These are phyloP conservation scores for Aspergillus hancockii DNA, from an alignment of 495 filamentous ascomycete species.

Conservation along the genomic window DNA sequence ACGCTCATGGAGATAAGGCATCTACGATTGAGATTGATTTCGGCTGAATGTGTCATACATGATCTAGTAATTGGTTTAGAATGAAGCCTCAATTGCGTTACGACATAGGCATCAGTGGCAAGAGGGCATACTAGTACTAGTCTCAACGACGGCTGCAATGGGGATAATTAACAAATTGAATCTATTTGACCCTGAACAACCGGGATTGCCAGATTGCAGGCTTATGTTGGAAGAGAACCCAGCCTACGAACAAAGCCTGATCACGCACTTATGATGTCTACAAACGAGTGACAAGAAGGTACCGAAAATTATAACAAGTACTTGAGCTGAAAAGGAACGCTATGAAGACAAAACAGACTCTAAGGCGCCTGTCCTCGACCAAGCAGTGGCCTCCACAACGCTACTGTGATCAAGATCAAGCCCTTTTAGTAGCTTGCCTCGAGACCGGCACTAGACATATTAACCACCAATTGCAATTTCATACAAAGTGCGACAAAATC, in stretches of 20 bases:
- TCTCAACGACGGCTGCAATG: neutral
- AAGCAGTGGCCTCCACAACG: neutral
- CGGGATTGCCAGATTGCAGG: too few species aligned
- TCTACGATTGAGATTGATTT: neutral
- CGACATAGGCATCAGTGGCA: neutral
- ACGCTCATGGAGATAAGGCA: neutral
- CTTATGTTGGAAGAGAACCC: neutral
- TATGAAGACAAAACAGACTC: neutral
- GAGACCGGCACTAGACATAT: neutral
- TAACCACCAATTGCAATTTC: slow-evolving; percentile 3
- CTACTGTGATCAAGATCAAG: neutral
- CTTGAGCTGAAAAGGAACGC: slow-evolving; percentile 2
- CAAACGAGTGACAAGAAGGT: neutral
- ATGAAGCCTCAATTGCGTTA: neutral
- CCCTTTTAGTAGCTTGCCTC: neutral
- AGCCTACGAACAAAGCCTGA: too few species aligned
- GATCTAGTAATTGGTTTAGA: neutral
- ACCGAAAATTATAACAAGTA: neutral
- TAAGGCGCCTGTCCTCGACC: neutral
- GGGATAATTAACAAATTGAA: neutral
- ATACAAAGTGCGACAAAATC: neutral
- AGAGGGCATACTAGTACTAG: neutral
- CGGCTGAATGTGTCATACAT: neutral
- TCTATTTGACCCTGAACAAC: too few species aligned
- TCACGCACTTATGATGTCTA: too few species aligned